Base-by-base conservation (phyloP, 2,329 filamentous ascomycete species). In the Tolypocladium ovalisporum region DNA sequence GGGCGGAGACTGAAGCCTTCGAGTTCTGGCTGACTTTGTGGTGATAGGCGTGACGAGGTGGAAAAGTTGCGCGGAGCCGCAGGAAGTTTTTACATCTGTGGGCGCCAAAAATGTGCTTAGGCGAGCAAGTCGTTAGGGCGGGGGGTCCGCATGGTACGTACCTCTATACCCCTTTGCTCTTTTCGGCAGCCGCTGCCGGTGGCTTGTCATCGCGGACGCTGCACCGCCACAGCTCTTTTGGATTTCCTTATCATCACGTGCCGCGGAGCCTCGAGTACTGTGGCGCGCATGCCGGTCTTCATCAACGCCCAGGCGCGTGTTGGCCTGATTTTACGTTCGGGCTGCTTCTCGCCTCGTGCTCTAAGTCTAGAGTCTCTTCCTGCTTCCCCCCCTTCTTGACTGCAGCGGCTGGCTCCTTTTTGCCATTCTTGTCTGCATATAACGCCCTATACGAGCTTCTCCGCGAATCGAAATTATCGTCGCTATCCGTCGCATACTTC, bases 1-100 rank as follows among this genome's bases (percentile, higher is more conserved):
- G 86, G 83, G 88, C 92, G 93, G 93, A 96, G 93, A 97, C 93
- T 97, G 93, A 95, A 71, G 84, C 87, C 91, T 90, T 94, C 90
- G 83, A 90, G 90, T 96, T 87, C 89, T 62, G 63, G 83, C 71
- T 70, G 68, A 61, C 60, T 71, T 68, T 65, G 68, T 66, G 65
- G 44, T 58, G 34, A 44, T 56, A 34, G 39, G 54, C 36, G 52
- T 63, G 65, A 64, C 62, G 62, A 66, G 64, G 64, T 64, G 63
- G 61, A 64, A 68, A 70, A 67, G 66, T 67, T 64, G 29, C 57
- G 63, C 61, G 61, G 62, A 61, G 63, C 62, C 55, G 59, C 59
- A 59, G 47, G 40, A 59, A 65, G 66, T 68, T 70, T 69, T 67
- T 65, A 65, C 63, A 60, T 63, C 62, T 72, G 68, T 72, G 70